Evolutionary conservation across 768 basidiomycete genomes (phyloP), one percentile per base, ranked within the genome.

Genomic region (Boletus huronensis): DNA sequence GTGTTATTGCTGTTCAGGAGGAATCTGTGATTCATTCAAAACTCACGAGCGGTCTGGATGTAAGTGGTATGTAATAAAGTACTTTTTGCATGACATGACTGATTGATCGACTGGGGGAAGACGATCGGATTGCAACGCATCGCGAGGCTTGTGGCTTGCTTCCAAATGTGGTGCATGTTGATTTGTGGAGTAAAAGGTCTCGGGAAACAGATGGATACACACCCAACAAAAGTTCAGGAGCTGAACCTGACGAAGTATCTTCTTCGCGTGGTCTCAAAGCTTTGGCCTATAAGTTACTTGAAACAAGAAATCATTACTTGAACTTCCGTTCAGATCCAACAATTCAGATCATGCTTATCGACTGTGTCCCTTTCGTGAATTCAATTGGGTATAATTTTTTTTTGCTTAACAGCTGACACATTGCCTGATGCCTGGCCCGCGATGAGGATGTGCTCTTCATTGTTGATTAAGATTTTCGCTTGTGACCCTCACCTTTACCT

Each of bases 361-460:
- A 39, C 19, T 11, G 11, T 19, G 5, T 19, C 38, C 19, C 11
- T 5, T 4, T 2, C 19, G n/a, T n/a, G n/a, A n/a, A 39, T 39
- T 39, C 19, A 39, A 11, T 39, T 5, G 0, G 11, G 38, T 39
- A 10, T 39, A 39, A 19, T n/a, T 1, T 8, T 9, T 8, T 8
- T 29, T 9, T 29, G 1, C 28, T 29, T 25, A 25, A 25, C 23
- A 25, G 23, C 23, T 25, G 23, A 4, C 23, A 25, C 23, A 25
- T 4, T 29, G 9, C 36, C n/a, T 8, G 5, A 38, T 10, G n/a
- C 10, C 36, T 10, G n/a, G 36, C 36, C n/a, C 6, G 7, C 23
- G 23, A 25, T 25, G n/a, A n/a, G n/a, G 19, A 66, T 66, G 59
- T 40, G 52, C 36, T 55, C 43, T 35, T 58, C 35, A 13, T n/a